These are phyloP conservation scores for Erythrophleum fordii DNA, from an alignment of 306 rosid genomes.

Conservation along the genomic window DNA sequence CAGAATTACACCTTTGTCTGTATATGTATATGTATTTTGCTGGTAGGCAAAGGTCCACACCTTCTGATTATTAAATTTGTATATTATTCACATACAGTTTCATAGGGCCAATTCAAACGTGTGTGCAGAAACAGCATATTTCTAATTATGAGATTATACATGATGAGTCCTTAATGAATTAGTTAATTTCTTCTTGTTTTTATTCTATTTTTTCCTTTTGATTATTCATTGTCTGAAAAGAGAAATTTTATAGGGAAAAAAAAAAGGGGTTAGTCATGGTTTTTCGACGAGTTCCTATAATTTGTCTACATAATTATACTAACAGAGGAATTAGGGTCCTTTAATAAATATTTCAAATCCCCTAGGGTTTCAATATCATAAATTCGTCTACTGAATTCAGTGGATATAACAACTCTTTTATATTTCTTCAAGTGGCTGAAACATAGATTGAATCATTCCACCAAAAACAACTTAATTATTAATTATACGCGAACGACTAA, in stretches of 20 bases:
- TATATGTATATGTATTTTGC: constrained; percentile 36
- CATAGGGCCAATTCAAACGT: not conserved
- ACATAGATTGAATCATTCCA: not conserved
- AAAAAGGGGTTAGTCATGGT: not conserved
- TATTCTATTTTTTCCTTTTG: not conserved
- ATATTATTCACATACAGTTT: constrained; percentile 31
- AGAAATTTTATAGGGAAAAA: not conserved
- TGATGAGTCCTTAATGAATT: not conserved
- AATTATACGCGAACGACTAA: too few species aligned
- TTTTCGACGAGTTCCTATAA: not conserved
- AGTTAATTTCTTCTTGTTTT: not conserved
- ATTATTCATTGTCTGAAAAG: not conserved
- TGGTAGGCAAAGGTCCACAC: constrained; percentile 48
- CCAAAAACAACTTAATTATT: too few species aligned
- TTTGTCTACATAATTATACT: not conserved
- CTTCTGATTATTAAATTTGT: constrained; percentile 30
- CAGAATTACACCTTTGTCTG: constrained; percentile 44
- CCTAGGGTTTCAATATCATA: not conserved
- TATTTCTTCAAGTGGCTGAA: not conserved
- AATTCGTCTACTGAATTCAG: not conserved
- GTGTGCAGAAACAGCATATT: too few species aligned
- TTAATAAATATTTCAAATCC: not conserved
- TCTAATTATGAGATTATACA: not conserved
- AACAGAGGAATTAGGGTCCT: not conserved
- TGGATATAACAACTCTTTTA: not conserved